Percentiles rank a stretch among this genome's conserved stretches.
These are phyloP conservation scores for Sordaria brevicollis DNA, from an alignment of 495 filamentous ascomycete species.

Conservation along the genomic window DNA sequence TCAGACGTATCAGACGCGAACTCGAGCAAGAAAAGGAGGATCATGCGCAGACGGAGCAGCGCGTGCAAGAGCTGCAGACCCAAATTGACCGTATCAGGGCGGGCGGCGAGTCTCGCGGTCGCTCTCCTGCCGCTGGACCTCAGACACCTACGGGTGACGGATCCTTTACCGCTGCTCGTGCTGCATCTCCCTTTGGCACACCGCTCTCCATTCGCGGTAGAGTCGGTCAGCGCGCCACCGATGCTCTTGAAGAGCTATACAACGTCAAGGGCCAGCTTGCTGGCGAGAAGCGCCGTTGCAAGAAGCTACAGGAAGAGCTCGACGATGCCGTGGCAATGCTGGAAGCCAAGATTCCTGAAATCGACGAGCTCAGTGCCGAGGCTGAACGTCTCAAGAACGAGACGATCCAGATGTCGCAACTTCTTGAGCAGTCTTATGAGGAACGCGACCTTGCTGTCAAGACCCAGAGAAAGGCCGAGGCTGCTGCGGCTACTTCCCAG, in stretches of 20 bases:
- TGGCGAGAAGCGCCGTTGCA: conserved; percentile 56
- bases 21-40: conserved; percentile 70
- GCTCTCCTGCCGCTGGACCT: conserved; percentile 31
- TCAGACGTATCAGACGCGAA: conserved; percentile 68
- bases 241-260: conserved; percentile 43
- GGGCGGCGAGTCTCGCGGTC: conserved; percentile 21
- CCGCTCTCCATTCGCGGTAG: conserved; percentile 40
- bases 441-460: conserved; percentile 49
- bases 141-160: conserved; percentile 52
- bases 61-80: conserved; percentile 64
- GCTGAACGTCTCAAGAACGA: conserved; percentile 59
- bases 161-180: conserved; percentile 27
- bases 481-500: conserved; percentile 54
- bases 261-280: conserved; percentile 43
- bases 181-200: conserved; percentile 41
- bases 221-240: conserved; percentile 34
- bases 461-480: conserved; percentile 60
- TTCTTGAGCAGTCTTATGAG: conserved; percentile 48
- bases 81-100: conserved; percentile 54
- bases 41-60: conserved; percentile 56
- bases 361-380: conserved; percentile 57
- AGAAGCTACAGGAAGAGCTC: conserved; percentile 59
- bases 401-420: conserved; percentile 68
- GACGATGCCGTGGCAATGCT: conserved; percentile 67
- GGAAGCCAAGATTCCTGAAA: conserved; percentile 58